Evolutionary conservation across 257 asterid genomes (phyloP).

Genomic region (Forsythia viridissima): DNA sequence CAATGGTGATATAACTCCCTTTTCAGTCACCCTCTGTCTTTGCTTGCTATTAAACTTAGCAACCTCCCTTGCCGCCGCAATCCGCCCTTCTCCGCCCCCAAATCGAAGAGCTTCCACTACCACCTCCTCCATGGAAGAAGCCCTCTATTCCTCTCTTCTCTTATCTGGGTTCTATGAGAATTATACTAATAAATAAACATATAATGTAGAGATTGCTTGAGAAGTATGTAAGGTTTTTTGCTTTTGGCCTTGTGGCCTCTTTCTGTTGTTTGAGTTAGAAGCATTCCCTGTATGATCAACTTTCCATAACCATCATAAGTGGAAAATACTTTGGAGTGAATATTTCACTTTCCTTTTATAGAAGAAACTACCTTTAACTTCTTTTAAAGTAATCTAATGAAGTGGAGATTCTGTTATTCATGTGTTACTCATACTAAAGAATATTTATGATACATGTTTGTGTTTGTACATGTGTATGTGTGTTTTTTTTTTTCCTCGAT

Average conservation of each 20-base stretch:
- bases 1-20: conserved; percentile 53
- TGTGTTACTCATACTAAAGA: neutral
- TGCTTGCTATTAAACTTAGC: conserved; percentile 47
- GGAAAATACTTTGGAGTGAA: conserved; percentile 45
- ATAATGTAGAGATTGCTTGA: conserved; percentile 53
- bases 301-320: conserved; percentile 31
- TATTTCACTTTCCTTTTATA: conserved; percentile 45
- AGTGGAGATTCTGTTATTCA: neutral
- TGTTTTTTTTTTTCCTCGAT: neutral
- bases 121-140: conserved; percentile 44
- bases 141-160: conserved; percentile 26
- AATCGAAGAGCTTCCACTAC: conserved; percentile 69
- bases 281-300: conserved; percentile 48
- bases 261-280: conserved; percentile 64
- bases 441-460: neutral
- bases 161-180: neutral
- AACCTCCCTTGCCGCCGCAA: conserved; percentile 58
- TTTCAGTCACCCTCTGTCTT: conserved; percentile 55
- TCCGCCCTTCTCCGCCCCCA: conserved; percentile 54
- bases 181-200: neutral
- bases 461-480: neutral
- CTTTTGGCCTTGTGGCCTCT: conserved; percentile 23
- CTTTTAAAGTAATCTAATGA: conserved; percentile 9
- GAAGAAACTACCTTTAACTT: conserved; percentile 37
- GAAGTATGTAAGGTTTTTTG: conserved; percentile 51